These are phyloP conservation scores for Deuterostichococcus epilithicus DNA, from an alignment of 139 green algal genomes.

Conservation along the genomic window DNA sequence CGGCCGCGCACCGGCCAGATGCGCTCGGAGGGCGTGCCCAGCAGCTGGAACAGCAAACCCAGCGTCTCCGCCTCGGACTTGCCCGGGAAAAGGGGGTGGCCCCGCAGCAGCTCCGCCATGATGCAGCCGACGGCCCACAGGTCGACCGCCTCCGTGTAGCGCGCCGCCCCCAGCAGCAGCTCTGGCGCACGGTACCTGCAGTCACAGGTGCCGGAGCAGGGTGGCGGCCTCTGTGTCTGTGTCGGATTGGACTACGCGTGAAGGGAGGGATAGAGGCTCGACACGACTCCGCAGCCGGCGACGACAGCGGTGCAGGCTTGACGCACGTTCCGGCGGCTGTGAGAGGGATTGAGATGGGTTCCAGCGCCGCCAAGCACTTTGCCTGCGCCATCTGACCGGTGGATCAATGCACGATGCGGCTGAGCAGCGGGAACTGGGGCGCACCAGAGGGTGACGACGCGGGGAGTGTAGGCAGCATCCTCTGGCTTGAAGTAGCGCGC, in stretches of 20 bases:
- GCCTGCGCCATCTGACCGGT: too few relatives aligned
- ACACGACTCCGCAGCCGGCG: too few relatives aligned
- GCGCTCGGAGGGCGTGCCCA: conserved; percentile 49
- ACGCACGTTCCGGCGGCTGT: too few relatives aligned
- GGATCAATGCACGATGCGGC: background rate
- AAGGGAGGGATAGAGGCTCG: too few relatives aligned
- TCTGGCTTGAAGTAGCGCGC: conserved; percentile 52
- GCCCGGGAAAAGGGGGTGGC: conserved; percentile 60
- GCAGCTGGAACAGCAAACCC: conserved; percentile 44
- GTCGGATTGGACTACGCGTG: too few relatives aligned
- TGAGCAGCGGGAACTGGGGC: background rate
- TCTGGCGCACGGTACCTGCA: conserved; percentile 27
- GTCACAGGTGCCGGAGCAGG: too few relatives aligned
- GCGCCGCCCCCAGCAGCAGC: conserved; percentile 42
- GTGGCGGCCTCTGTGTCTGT: too few relatives aligned
- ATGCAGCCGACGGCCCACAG: conserved; percentile 75
- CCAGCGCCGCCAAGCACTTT: too few relatives aligned
- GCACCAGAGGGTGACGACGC: conserved; percentile 51
- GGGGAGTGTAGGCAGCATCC: conserved; percentile 34
- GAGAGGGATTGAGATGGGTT: too few relatives aligned
- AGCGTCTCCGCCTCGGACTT: conserved; percentile 49
- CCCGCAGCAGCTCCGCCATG: conserved; percentile 60
- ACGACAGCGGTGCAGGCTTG: too few relatives aligned
- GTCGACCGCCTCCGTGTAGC: conserved; percentile 52
- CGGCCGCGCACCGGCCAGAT: conserved; percentile 60